Base-by-base conservation (phyloP, 768 basidiomycete species). In the Xerocomellus amylosporus region DNA sequence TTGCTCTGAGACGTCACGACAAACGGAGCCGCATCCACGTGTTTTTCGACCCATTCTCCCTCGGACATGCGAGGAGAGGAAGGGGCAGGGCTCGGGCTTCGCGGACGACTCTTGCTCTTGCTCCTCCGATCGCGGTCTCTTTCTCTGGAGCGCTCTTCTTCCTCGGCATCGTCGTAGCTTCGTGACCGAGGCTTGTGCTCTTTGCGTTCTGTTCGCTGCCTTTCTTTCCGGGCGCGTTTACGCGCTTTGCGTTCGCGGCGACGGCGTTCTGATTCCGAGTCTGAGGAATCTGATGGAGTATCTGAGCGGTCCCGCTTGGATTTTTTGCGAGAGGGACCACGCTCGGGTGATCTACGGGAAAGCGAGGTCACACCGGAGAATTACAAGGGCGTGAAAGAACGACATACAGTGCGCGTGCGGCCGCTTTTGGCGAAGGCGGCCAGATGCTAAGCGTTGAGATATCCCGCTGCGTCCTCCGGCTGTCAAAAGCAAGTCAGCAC, bases 401-500 rank as follows among this genome's bases (percentile, higher is more conserved):
- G 3, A 75, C 85, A 30, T 71, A 88, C 83, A 82, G 58, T 43
- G 71, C 69, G 36, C 88, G 81, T 36, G 79, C 73, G 51, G 84
- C 83, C 10, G 77, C 81, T 58, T 86, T 87, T 0, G 92, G 92
- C 3, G 92, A 93, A 4, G 83, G 71, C 2, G 92, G 92, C 92
- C 92, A 94, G n/a, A 91, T 77, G 60, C 79, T 78, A 2, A 84
- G 68, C 6, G 75, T 77, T 9, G 72, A 80, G 5, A 61, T 75
- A 60, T 83, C 83, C 45, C 92, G 77, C 66, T 92, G 85, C 44
- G 76, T 65, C 51, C 88, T 77, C 31, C 92, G 91, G 61, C 91
- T 93, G 55, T 1, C 48, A 53, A 41, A 31, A 1, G 5, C 17
- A 15, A n/a, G 1, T 52, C 34, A 60, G 46, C 8, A 48, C 30